Conservation (phyloP, 305 asterid genomes). For the Petunia hybrid region DNA sequence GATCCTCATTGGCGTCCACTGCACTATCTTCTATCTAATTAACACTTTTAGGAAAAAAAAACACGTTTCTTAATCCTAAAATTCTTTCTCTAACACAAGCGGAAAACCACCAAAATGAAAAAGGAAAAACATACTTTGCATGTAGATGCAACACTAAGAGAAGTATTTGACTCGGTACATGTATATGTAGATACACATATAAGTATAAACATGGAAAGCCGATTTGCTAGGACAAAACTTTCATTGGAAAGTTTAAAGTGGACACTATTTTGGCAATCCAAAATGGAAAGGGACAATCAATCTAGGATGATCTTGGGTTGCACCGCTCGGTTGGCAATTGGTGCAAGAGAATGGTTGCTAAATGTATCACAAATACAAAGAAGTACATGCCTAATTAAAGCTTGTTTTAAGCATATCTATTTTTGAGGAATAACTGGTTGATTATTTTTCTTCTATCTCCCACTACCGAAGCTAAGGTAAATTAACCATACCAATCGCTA, state of each 20-base stretch:
- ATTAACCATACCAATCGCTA: not conserved
- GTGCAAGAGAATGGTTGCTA: constrained; percentile 1
- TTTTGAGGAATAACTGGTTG: constrained; percentile 24
- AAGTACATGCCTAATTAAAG: not conserved
- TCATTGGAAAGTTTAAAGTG: constrained; percentile 28
- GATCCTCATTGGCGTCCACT: not conserved
- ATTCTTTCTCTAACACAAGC: constrained; percentile 3
- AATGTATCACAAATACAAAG: constrained; percentile 14
- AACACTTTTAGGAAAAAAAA: constrained; percentile 12
- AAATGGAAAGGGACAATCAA: constrained; percentile 5
- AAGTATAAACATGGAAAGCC: not conserved
- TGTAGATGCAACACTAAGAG: not conserved
- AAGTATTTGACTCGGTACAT: constrained; percentile 12
- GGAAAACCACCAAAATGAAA: not conserved
- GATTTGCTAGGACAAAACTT: constrained; percentile 7
- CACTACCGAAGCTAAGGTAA: constrained; percentile 1
- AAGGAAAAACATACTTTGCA: constrained; percentile 16
- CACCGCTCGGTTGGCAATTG: too few species aligned
- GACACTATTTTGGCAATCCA: constrained; percentile 9
- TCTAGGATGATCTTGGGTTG: not conserved
- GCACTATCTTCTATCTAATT: not conserved
- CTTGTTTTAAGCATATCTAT: constrained; percentile 3
- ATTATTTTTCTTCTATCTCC: constrained; percentile 8
- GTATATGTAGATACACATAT: constrained; percentile 6
- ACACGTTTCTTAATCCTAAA: constrained; percentile 6